Base-by-base conservation (phyloP, 2,329 filamentous ascomycete genomes). In the Colletotrichum euphorbiae region DNA sequence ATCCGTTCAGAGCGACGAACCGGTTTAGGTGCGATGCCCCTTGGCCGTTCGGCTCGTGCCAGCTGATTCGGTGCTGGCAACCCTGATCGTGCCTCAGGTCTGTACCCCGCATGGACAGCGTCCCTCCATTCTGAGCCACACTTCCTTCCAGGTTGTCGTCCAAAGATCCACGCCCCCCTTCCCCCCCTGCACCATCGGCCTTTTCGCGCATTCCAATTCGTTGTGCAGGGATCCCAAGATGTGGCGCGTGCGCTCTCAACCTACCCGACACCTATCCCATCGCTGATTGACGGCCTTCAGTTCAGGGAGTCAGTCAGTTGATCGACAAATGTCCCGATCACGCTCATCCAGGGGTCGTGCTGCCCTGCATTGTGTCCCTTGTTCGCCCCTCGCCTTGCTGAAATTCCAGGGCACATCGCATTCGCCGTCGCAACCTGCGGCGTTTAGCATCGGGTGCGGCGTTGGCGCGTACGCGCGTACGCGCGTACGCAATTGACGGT, bases 241-340 rank as follows among this genome's bases (percentile, higher is more conserved):
- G 52, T 64, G 64, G 59, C 52, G 64, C 60, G 51, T 64, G 64
- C 64, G 60, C 52, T 36, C 40, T 31, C 58, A 50, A 43, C 55
- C 66, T 69, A 62, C 50, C 66, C n/a, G n/a, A n/a, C n/a, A n/a
- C n/a, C n/a, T n/a, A 69, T 67, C 66, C 66, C 66, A 69, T 69
- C 62, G 62, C 66, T 69, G 66, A 69, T 69, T 62, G 48, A 42
- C 66, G 55, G 66, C 64, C 62, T 69, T 69, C 66, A 62, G 66
- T 48, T 61, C 62, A 38, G 50, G 21, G 48, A 69, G 62, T 69
- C 55, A 69, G 62, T 69, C 55, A 67, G 50, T 59, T 67, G 62
- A 69, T 69, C 66, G 66, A 69, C 66, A 43, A 58, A 42, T 52
- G 15, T 57, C 46, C 61, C 65, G 65, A 59, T 65, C 46, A 65